Evolutionary conservation across 148 eudicot genomes (phyloP), one percentile per base, ranked within the genome.

Genomic region (Dysphania ambrosioides): DNA sequence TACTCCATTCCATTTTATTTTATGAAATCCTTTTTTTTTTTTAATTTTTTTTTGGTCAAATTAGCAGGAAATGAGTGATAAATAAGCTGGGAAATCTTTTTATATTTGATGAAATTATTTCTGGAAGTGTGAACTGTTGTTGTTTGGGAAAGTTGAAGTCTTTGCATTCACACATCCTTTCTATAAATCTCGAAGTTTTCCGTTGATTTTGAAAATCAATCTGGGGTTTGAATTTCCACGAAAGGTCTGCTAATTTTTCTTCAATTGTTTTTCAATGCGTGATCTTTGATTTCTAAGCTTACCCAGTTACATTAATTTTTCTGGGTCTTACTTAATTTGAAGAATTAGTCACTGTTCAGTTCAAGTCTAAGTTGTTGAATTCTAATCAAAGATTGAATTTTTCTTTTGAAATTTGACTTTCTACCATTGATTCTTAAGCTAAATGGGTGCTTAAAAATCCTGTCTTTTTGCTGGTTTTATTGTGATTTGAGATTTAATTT

Each of bases 161-260:
- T 86, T 86, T 85, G 67, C 79, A 73, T 82, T 87, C 86, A 87
- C 87, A 72, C 71, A n/a, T n/a, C n/a, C n/a, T 77, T 67, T 67
- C 71, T 41, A 11, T 55, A 67, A 75, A 72, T 57, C 80, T 75
- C 40, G 27, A 69, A 59, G 81, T 65, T 6, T 68, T 58, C 53
- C 70, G 40, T 65, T 57, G 55, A 71, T 71, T n/a, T n/a, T 73
- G 84, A 67, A 80, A 79, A 84, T n/a, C n/a, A n/a, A 85, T 84
- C 84, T 83, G 79, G 85, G 89, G 85, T 83, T 89, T 89, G 64
- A 75, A 30, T 71, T 80, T 67, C 16, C 53, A 70, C 35, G 79
- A 56, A 80, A 81, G 91, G 85, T 86, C 77, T 81, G 89, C 79
- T 75, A 55, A 77, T 80, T 71, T n/a, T 38, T n/a, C 49, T 67